Base-by-base conservation (phyloP, 495 filamentous ascomycete species). In the Podospora australis region DNA sequence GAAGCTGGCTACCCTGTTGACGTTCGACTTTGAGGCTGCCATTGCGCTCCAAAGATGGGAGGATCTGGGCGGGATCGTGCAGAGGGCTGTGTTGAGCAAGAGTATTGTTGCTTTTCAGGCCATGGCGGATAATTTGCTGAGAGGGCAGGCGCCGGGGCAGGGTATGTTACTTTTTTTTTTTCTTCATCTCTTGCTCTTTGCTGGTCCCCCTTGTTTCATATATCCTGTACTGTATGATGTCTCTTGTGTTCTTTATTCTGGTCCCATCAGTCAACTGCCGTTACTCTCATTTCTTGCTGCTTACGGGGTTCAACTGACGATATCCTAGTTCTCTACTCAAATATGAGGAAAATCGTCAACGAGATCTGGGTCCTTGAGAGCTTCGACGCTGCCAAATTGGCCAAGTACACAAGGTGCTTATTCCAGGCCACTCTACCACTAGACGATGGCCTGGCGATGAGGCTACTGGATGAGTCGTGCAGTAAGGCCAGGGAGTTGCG, bases 21-120 rank as follows among this genome's bases (percentile, higher is more conserved):
- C 79, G 1, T 84, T 87, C 56, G 82, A 89, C 51, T 84, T 92
- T 53, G 88, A 92, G 68, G 83, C 79, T n/a, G 76, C 80, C 9
- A 67, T 81, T 19, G 68, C 70, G 14, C 67, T 95, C 4, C 77
- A 81, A 52, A 66, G 76, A 14, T 91, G 85, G 86, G 77, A 83
- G 49, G 71, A 70, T 42, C 62, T 90, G n/a, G 70, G 73, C 24
- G 62, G 66, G 4, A 74, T 87, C 9, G 72, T 90, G 24, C 69
- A 82, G 35, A 78, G 74, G 53, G 68, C 73, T 2, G 60, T 60
- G 13, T 39, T 49, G 2, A 73, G 68, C 39, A 56, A 57, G 13
- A 68, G 57, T 43, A 58, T 67, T 22, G 53, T 44, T 13, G 58
- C 65, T 6, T 77, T 68, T 39, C 70, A 78, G 48, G 52, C 72